Evolutionary conservation across 129 eudicot species (phyloP), one percentile per base, ranked within the genome.

Genomic region (Flaveria sonorensis): DNA sequence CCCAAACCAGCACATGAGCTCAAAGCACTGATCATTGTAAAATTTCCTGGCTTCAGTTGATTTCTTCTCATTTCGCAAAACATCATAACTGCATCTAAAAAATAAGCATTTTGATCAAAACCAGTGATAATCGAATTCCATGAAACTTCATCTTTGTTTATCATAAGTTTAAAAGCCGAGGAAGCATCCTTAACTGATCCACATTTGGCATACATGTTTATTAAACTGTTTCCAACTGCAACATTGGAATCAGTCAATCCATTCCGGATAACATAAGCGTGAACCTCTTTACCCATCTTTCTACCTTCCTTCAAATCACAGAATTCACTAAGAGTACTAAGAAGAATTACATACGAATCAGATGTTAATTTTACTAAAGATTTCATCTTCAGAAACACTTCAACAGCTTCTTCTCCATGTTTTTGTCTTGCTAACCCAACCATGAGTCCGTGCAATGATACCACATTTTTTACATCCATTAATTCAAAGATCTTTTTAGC

Each of bases 181-280:
- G 68, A 68, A 69, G 96, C 89, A 77, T 83, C 70, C 24, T 80
- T 51, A 81, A 94, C 73, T 50, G 89, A 82, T 19, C 90, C 89
- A 73, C 97, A 91, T 82, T 94, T 94, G 30, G 96, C 87, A 72
- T 94, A 91, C 97, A 91, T 89, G 67, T 94, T 94, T 23, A 94
- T 77, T 65, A 94, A 71, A 67, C 93, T 88, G 81, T 94, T 94
- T 63, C 90, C 97, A 74, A 89, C 69, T 3, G 89, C 88, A 46
- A 81, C 75, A 66, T 87, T 89, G 24, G 81, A 82, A 80, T 86
- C 84, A 67, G 12, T 73, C 30, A 91, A 68, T 50, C 90, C 83
- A 2, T 83, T 87, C 76, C 97, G 78, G 16, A 85, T 75, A 43
- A 86, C 86, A 77, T 84, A 77, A 40, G 85, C 98, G 62, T 91